Evolutionary conservation across 768 basidiomycete species (phyloP), one percentile per base, ranked within the genome.

Genomic region (Mycena indigotica): DNA sequence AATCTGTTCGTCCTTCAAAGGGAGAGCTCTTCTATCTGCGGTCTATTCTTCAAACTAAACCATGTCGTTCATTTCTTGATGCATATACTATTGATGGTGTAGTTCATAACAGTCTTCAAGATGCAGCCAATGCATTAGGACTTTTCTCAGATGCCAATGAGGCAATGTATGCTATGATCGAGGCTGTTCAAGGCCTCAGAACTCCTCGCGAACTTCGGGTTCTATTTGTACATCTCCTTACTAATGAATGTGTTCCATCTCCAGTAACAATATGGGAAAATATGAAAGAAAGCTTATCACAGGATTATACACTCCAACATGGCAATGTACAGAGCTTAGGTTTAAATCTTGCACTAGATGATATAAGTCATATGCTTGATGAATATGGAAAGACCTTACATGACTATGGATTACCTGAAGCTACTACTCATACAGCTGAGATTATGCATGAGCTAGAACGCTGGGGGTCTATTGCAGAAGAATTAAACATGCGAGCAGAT

Each of bases 201-300:
- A 74, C 76, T 0, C 78, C 77, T 0, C 50, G 55, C 2, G 75
- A 80, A 56, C 65, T 80, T 0, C 72, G 74, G 1, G 50, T 70
- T 26, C 70, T 79, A 2, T 77, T 80, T 62, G 68, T 72, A n/a
- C 69, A 76, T 49, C 57, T 79, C 2, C 55, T 78, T 1, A 61
- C 73, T 32, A 72, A 79, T 32, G 68, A 72, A 26, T 69, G 67
- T 40, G 57, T 73, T 5, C 52, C 57, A 8, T 35, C 32, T 8
- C 53, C 44, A 21, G 38, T 69, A 5, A 29, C 58, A 17, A 57
- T 71, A 1, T 75, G 75, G 74, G 58, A 69, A 3, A 56, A 51
- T 2, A 69, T 71, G 51, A 54, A 51, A 6, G 64, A 65, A 24
- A 56, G 61, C 12, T 56, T 72, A 60, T 61, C 41, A 40, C 32